Conservation (phyloP, 2,329 filamentous ascomycete species). For the Aspergillus puulaauensis region DNA sequence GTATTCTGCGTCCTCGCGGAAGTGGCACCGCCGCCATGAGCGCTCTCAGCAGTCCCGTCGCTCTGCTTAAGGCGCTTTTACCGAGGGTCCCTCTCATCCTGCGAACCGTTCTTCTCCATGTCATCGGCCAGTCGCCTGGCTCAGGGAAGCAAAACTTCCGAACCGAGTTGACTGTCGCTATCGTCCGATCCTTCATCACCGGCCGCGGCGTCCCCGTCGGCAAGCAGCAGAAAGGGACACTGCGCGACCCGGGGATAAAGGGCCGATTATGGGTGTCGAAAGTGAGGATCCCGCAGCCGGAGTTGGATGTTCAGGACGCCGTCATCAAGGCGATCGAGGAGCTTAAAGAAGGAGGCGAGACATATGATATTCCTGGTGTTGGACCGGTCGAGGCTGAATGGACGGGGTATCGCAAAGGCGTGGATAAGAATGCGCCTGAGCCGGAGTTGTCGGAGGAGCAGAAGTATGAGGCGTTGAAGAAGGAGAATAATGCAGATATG, state of each 20-base stretch:
- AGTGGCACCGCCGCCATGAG: conserved; percentile 21
- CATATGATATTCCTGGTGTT: conserved; percentile 37
- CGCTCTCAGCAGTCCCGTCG: conserved; percentile 21
- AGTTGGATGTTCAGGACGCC: conserved; percentile 43
- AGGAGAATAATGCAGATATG: conserved; percentile 39
- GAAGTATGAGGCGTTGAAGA: conserved; percentile 42
- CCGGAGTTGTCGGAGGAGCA: conserved; percentile 44
- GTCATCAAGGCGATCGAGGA: conserved; percentile 40
- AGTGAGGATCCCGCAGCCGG: conserved; percentile 61
- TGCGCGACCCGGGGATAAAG: conserved; percentile 67
- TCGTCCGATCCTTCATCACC: conserved; percentile 66
- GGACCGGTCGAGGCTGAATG: conserved; percentile 45
- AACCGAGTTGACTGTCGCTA: conserved; percentile 69
- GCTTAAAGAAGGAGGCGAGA: conserved; percentile 39
- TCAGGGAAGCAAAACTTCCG: conserved; percentile 75
- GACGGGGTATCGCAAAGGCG: conserved; percentile 45
- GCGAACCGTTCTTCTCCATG: conserved; percentile 43
- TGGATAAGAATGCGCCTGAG: conserved; percentile 36
- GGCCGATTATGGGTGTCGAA: conserved; percentile 80
- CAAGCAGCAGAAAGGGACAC: conserved; percentile 62
- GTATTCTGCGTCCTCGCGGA: not conserved
- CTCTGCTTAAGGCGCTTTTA: conserved; percentile 39
- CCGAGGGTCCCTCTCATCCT: conserved; percentile 42
- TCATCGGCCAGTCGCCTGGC: conserved; percentile 65
- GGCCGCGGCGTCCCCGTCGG: conserved; percentile 53